phyloP scores from a whole-genome alignment of 768 basidiomycete species.

The Boletus sensibilis region DNA sequence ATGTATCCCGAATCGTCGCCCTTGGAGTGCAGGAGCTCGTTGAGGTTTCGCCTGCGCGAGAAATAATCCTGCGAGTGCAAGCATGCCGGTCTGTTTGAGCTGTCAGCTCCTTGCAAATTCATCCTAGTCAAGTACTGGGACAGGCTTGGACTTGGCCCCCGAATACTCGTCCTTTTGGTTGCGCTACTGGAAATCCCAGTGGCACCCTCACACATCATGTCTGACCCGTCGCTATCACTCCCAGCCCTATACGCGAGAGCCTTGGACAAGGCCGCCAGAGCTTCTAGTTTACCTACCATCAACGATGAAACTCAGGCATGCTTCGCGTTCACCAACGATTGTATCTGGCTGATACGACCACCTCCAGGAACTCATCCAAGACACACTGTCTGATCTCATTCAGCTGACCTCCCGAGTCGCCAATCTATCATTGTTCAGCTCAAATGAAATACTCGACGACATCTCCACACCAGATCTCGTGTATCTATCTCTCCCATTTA shows the following conservation, averaged over 20 bases:
- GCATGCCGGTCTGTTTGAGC: neutral
- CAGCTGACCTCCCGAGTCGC: constrained; percentile 52
- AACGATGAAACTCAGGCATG: constrained; percentile 47
- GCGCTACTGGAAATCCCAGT: neutral
- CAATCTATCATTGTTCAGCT: constrained; percentile 71
- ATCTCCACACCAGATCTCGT: constrained; percentile 73
- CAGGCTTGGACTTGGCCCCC: neutral
- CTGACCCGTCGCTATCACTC: constrained; percentile 31
- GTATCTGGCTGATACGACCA: constrained; percentile 8
- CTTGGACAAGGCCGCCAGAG: constrained; percentile 38
- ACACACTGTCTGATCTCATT: constrained; percentile 55
- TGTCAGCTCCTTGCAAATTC: neutral
- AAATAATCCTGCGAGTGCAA: constrained; percentile 16
- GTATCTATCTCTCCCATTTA: constrained; percentile 73
- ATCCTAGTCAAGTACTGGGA: constrained; percentile 2
- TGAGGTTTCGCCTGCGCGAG: constrained; percentile 28
- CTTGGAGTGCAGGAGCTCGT: constrained; percentile 34
- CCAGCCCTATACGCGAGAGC: constrained; percentile 41
- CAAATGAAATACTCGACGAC: constrained; percentile 82
- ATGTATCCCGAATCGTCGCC: constrained; percentile 40
- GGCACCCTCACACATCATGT: constrained; percentile 14
- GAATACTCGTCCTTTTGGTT: neutral
- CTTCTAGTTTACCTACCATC: constrained; percentile 40
- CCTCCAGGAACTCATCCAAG: constrained; percentile 57
- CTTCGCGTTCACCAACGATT: neutral